Evolutionary conservation across 2,329 filamentous ascomycete species (phyloP), one percentile per base, ranked within the genome.

Genomic region (Chaetomium strumarium): DNA sequence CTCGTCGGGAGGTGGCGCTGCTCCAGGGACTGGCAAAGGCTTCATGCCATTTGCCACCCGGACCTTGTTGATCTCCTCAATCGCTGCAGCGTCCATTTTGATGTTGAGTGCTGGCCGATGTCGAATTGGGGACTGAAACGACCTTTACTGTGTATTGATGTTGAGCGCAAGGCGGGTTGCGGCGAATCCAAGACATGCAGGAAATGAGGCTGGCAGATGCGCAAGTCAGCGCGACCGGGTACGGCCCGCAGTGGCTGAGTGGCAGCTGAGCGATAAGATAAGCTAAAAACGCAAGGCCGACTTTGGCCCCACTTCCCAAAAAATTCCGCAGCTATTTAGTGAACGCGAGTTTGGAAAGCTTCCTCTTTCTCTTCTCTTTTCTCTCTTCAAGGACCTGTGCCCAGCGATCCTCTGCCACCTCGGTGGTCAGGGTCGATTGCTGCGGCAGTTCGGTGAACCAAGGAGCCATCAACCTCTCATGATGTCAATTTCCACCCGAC

Each of bases 401-500:
- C 79, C 81, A 84, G 82, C 74, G 75, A 75, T 92, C 88, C 86
- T 71, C 80, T 86, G 74, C 78, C 76, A 64, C 68, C 64, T 59
- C 50, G 56, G 60, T 61, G 75, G 75, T 80, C 79, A 80, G 84
- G 73, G 88, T 92, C 72, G 88, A 91, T 78, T 80, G 73, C 80
- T 87, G 81, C 67, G 78, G 83, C 88, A 92, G 84, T 82, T 92
- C 88, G 87, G 88, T 89, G 83, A 80, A 68, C 70, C 60, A 89
- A 84, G 87, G 87, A 90, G 85, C 84, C 86, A 88, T 84, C 14
- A 70, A 69, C 69, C 71, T 68, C 66, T 72, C 62, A 84, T 90
- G 87, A 82, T 90, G 85, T 87, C 79, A 84, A 86, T 89, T 76
- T 91, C 87, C 86, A 83, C 88, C 90, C 87, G 89, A 95, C 90